phyloP scores from a whole-genome alignment of 1,284 basidiomycete species.

The Austroboletus niveus region DNA sequence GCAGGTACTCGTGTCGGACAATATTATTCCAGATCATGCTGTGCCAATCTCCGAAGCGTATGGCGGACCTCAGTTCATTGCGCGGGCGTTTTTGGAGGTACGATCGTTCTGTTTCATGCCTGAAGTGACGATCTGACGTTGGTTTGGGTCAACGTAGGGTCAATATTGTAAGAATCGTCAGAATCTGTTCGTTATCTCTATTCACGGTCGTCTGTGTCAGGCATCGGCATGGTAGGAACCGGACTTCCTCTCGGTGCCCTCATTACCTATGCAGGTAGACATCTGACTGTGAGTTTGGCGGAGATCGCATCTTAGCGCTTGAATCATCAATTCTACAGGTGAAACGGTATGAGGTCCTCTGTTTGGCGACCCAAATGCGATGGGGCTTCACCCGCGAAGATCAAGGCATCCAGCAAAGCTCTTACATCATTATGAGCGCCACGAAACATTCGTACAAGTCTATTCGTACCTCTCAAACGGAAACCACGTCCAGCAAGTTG shows the following conservation, averaged over 20 bases:
- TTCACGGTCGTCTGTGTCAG: conserved; percentile 9
- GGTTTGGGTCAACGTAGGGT: conserved; percentile 12
- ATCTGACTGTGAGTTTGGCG: conserved; percentile 23
- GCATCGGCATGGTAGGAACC: conserved; percentile 28
- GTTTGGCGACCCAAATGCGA: conserved; percentile 27
- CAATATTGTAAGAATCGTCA: conserved; percentile 24
- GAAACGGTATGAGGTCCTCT: conserved; percentile 31
- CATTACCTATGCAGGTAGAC: conserved; percentile 18
- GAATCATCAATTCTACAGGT: conserved; percentile 12
- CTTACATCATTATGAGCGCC: conserved; percentile 14
- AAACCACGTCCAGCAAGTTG: conserved; percentile 4
- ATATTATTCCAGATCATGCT: conserved; percentile 29
- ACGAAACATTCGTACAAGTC: conserved; percentile 1
- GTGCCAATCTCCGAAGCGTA: conserved; percentile 24
- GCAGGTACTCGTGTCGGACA: conserved; percentile 29
- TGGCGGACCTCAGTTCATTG: conserved; percentile 31
- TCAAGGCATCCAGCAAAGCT: conserved; percentile 18
- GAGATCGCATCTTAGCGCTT: neutral
- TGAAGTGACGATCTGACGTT: neutral
- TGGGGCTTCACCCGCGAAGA: conserved; percentile 17
- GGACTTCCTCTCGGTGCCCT: conserved; percentile 28
- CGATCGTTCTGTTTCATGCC: neutral
- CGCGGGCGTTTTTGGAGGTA: conserved; percentile 27
- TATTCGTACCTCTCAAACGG: neutral
- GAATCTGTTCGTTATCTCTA: neutral